Conservation (phyloP, 2,329 filamentous ascomycete species). For the Fusarium citri region DNA sequence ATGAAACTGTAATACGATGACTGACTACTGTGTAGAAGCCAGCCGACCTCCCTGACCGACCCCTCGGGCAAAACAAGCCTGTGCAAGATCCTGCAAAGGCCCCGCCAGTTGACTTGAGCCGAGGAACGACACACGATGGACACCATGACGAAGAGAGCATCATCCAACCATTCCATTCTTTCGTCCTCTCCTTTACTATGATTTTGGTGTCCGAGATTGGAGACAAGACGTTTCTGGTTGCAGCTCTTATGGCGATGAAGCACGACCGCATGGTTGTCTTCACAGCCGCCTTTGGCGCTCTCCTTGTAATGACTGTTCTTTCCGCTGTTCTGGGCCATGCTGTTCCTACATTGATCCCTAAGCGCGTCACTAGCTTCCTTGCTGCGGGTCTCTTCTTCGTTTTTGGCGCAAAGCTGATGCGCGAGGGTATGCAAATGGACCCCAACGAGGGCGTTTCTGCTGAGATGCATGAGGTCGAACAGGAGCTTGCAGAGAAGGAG, state of each 20-base stretch:
- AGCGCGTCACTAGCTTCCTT: constrained; percentile 88
- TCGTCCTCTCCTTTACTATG: constrained; percentile 93
- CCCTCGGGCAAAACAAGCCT: constrained; percentile 78
- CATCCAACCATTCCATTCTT: constrained; percentile 87
- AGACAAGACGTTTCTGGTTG: constrained; percentile 98
- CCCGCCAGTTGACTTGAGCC: constrained; percentile 67
- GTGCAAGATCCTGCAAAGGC: constrained; percentile 74
- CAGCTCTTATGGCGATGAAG: constrained; percentile 99
- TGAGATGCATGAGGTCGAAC: constrained; percentile 97
- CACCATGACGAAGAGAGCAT: constrained; percentile 71
- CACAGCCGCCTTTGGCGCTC: constrained; percentile 89
- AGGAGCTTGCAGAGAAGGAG: constrained; percentile 94
- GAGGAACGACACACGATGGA: constrained; percentile 48
- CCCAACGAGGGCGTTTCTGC: constrained; percentile 92
- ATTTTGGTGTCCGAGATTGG: constrained; percentile 97
- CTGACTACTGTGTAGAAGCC: constrained; percentile 72
- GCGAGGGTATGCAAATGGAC: constrained; percentile 89
- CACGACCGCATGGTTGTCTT: constrained; percentile 94
- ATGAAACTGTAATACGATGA: background rate
- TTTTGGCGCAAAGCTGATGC: constrained; percentile 86
- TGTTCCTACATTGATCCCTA: constrained; percentile 88
- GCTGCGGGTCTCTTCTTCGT: constrained; percentile 88
- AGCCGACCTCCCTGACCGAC: constrained; percentile 80
- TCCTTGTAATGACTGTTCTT: constrained; percentile 93
- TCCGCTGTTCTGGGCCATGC: constrained; percentile 94